phyloP scores from a whole-genome alignment of 768 basidiomycete species.

The Tylopilus plumbeoviolaceoides region DNA sequence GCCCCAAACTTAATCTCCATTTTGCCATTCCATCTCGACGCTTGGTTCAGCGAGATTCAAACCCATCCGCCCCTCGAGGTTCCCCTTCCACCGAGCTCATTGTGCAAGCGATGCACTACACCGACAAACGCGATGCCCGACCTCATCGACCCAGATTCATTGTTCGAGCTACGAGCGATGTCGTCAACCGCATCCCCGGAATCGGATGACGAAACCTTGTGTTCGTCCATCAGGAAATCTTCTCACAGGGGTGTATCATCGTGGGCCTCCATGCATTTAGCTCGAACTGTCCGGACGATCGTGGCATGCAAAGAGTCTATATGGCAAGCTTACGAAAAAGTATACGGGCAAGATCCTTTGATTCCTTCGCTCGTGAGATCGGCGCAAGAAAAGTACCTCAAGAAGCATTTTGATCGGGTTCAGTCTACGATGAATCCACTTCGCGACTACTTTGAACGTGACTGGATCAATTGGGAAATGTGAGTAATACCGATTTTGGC shows the following conservation, averaged over 20 bases:
- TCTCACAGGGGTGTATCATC: conserved; percentile 34
- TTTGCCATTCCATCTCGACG: conserved; percentile 63
- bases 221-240: conserved; percentile 12
- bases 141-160: conserved; percentile 26
- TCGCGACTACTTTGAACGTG: conserved; percentile 59
- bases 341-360: conserved; percentile 39
- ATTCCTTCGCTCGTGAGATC: conserved; percentile 37
- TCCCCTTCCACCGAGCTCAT: conserved; percentile 53
- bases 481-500: conserved; percentile 30
- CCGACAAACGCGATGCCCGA: conserved; percentile 15
- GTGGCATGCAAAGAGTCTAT: conserved; percentile 66
- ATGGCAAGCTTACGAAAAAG: conserved; percentile 55
- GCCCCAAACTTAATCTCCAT: conserved; percentile 50
- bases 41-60: conserved; percentile 52
- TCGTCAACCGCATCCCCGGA: conserved; percentile 23
- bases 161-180: conserved; percentile 31
- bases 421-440: conserved; percentile 31
- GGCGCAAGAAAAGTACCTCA: conserved; percentile 29
- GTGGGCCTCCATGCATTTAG: conserved; percentile 64
- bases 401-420: conserved; percentile 15
- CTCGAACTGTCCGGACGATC: conserved; percentile 53
- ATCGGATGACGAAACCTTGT: conserved; percentile 24
- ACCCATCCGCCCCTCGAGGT: conserved; percentile 46
- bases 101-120: conserved; percentile 16
- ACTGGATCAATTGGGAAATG: conserved; percentile 71